Evolutionary conservation across 495 filamentous ascomycete genomes (phyloP), one percentile per base, ranked within the genome.

Genomic region (Echria macrotheca): DNA sequence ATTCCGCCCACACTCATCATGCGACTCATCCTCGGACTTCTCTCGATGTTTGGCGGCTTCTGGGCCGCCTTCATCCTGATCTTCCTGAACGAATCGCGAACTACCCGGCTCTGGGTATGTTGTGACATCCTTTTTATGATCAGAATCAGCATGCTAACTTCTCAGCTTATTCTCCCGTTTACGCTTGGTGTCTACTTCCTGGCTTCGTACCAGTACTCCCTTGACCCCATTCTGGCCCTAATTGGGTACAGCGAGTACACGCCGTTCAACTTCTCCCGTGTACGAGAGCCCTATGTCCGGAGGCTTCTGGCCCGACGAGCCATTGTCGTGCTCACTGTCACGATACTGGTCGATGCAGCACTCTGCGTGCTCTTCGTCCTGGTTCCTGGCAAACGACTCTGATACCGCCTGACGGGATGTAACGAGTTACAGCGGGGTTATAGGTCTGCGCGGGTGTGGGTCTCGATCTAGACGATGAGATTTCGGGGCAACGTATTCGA

Each of bases 41-140:
- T 96, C 36, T 74, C 83, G 47, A 81, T 98, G 67, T 94, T 95
- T 59, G 90, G 82, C 54, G 94, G 75, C 3, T 95, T 96, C 66
- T 98, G 93, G 93, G 81, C 87, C 4, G 86, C 84, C 1, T 98
- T 97, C 61, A 79, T 88, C 44, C 79, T 96, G 24, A 94, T 98
- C 43, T 89, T 98, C 62, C 82, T 95, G 12, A 74, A 96, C 62
- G 79, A 87, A 58, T 76, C 82, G 17, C 80, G 88, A 33, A 58
- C 67, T 49, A 87, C 81, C 38, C 75, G 94, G 57, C 81, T 83
- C 56, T 97, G 87, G 87, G 88, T 95, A 82, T 51, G 85, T 33
- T 29, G 21, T 5, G 36, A 11, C 9, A 11, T 6, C 31, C n/a
- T 44, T 23, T 17, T 19, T 12, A 3, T 12, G 21, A 15, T 29